A percentile compares a stretch with the other conserved stretches of the same genome.
Evolutionary conservation across 176 grass and related monocot genomes (phyloP).

Genomic region (Cenchrus purpureus): DNA sequence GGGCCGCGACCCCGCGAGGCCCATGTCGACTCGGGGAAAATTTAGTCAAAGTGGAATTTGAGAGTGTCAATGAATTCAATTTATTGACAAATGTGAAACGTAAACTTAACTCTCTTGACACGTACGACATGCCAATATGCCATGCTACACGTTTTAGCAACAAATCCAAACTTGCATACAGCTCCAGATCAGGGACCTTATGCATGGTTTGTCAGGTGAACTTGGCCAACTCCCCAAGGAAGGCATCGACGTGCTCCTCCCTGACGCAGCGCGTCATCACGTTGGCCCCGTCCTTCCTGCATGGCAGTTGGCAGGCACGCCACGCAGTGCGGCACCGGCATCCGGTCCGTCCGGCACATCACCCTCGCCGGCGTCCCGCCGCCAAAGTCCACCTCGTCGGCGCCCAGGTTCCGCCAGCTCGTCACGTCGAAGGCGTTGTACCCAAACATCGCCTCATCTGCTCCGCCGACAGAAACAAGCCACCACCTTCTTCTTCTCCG

Average conservation of each 20-base stretch:
- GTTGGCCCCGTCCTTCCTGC: slow-evolving; percentile 10
- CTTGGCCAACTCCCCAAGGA: not conserved
- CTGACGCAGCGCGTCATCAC: slow-evolving; percentile 22
- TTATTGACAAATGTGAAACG: too few species aligned
- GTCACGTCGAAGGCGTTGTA: slow-evolving; percentile 34
- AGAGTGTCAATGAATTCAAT: too few species aligned
- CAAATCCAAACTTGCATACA: not conserved
- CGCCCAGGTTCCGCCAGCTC: slow-evolving; percentile 38
- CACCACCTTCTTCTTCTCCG: not conserved
- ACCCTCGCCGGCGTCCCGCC: slow-evolving; percentile 33
- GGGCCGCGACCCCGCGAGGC: too few species aligned
- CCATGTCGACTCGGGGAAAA: too few species aligned
- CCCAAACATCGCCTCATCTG: slow-evolving; percentile 13
- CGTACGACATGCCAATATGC: too few species aligned
- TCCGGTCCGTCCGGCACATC: slow-evolving; percentile 2
- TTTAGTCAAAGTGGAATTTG: too few species aligned
- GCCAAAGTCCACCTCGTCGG: slow-evolving; percentile 27
- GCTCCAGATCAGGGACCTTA: not conserved
- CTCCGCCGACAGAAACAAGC: not conserved
- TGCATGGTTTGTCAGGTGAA: not conserved
- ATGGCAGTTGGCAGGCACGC: slow-evolving; percentile 26
- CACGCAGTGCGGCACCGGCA: slow-evolving; percentile 24
- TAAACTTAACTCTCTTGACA: too few species aligned
- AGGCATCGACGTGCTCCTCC: slow-evolving; percentile 26
- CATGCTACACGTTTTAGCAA: not conserved